phyloP scores from a whole-genome alignment of 2,329 filamentous ascomycete species.

The Talaromyces atroroseus region DNA sequence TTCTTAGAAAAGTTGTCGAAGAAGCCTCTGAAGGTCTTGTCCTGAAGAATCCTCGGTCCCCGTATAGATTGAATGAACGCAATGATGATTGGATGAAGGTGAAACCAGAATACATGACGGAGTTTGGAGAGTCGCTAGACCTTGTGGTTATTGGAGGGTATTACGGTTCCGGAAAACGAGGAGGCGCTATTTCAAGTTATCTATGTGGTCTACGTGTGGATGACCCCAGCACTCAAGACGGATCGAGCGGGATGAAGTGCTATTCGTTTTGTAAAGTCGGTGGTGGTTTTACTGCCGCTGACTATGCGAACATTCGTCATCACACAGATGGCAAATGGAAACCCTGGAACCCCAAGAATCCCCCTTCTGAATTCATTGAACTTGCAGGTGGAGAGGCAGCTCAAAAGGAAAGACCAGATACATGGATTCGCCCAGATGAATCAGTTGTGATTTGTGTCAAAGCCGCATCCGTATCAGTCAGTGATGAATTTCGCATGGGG shows the following conservation, averaged over 20 bases:
- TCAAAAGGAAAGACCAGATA: slow-evolving; percentile 75
- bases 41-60: slow-evolving; percentile 83
- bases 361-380: slow-evolving; percentile 72
- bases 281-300: slow-evolving; percentile 79
- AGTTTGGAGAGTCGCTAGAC: slow-evolving; percentile 90
- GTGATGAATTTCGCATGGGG: slow-evolving; percentile 70
- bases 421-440: slow-evolving; percentile 87
- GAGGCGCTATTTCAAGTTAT: slow-evolving; percentile 77
- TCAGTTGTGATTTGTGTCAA: slow-evolving; percentile 86
- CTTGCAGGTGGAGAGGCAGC: slow-evolving; percentile 66
- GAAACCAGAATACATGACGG: slow-evolving; percentile 96
- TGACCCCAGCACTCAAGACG: slow-evolving; percentile 40
- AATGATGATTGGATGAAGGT: slow-evolving; percentile 98
- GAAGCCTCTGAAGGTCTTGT: slow-evolving; percentile 86
- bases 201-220: slow-evolving; percentile 81
- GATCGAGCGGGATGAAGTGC: slow-evolving; percentile 63
- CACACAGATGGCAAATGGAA: slow-evolving; percentile 88
- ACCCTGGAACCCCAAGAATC: slow-evolving; percentile 71
- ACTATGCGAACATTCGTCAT: slow-evolving; percentile 78
- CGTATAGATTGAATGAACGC: slow-evolving; percentile 80
- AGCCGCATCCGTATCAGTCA: slow-evolving; percentile 69
- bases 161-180: slow-evolving; percentile 80
- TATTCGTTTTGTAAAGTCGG: slow-evolving; percentile 98
- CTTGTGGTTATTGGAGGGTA: slow-evolving; percentile 87
- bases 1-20: slow-evolving; percentile 75